phyloP scores from a whole-genome alignment of 345 rosid genomes.

The Tarenaya hassleriana region DNA sequence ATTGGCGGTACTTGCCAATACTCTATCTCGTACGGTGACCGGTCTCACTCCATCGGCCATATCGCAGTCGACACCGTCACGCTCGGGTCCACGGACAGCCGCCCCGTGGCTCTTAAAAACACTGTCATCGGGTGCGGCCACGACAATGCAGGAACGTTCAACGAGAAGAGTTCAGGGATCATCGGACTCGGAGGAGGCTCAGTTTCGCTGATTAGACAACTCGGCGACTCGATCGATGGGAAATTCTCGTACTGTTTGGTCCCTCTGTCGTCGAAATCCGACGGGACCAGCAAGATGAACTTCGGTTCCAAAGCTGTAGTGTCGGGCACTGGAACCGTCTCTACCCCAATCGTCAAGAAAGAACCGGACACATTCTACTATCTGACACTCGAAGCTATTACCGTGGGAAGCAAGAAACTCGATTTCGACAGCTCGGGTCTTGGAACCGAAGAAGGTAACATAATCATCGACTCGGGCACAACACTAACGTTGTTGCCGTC shows the following conservation, averaged over 20 bases:
- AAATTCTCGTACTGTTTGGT: constrained; percentile 26
- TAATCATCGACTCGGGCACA: constrained; percentile 54
- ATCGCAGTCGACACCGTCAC: constrained; percentile 20
- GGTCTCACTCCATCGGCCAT: constrained; percentile 6
- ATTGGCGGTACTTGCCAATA: constrained; percentile 10
- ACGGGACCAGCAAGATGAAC: constrained; percentile 10
- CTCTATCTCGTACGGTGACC: constrained; percentile 12
- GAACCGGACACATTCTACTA: not conserved
- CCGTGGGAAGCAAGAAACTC: constrained; percentile 13
- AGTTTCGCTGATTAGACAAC: constrained; percentile 16
- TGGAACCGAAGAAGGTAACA: constrained; percentile 31
- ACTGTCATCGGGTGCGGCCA: constrained; percentile 23
- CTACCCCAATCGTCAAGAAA: constrained; percentile 16
- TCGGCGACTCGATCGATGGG: constrained; percentile 14
- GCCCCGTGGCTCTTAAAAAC: constrained; percentile 16
- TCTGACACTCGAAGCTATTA: constrained; percentile 21
- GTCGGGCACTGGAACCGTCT: constrained; percentile 13
- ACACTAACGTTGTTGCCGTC: constrained; percentile 38
- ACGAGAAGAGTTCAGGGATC: constrained; percentile 12
- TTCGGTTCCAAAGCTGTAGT: constrained; percentile 15
- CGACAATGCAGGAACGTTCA: constrained; percentile 4
- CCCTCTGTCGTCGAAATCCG: not conserved
- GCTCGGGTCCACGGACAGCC: constrained; percentile 16
- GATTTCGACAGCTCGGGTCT: not conserved
- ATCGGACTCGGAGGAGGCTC: constrained; percentile 23